phyloP scores from a whole-genome alignment of 345 rosid species.

The Streptanthus diversifolius region DNA sequence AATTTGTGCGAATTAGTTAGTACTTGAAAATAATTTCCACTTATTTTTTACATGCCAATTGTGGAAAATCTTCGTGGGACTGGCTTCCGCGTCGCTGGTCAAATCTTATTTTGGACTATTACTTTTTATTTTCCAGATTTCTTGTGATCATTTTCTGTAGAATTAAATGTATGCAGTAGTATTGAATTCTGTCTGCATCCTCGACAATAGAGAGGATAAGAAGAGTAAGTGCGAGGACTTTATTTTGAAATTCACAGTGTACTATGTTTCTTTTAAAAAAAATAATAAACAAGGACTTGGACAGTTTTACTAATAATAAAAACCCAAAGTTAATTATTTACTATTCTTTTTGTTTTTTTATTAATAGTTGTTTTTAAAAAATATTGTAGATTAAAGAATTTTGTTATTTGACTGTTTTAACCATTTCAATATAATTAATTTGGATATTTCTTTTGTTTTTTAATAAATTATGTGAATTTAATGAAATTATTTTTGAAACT shows the following conservation, averaged over 20 bases:
- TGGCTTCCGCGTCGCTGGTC: slow-evolving; percentile 12
- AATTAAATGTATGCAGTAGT: not conserved
- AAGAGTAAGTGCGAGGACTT: not conserved
- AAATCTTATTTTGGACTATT: not conserved
- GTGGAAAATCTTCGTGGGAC: not conserved
- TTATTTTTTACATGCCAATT: not conserved
- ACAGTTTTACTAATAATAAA: too few species aligned
- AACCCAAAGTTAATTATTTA: not conserved
- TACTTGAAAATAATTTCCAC: not conserved
- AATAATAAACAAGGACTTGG: not conserved
- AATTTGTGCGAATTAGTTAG: too few species aligned
- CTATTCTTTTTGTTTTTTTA: too few species aligned
- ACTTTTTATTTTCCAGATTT: not conserved
- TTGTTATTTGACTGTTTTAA: too few species aligned
- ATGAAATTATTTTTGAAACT: too few species aligned
- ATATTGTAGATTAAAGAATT: too few species aligned
- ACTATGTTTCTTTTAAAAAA: not conserved
- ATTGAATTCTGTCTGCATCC: not conserved
- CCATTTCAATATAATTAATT: too few species aligned
- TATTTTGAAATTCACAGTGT: not conserved
- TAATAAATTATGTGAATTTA: too few species aligned
- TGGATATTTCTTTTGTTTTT: too few species aligned
- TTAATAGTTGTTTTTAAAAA: too few species aligned
- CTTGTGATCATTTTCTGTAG: not conserved
- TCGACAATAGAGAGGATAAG: not conserved